Evolutionary conservation across 768 basidiomycete species (phyloP), one percentile per base, ranked within the genome.

Genomic region (Thelephora ganbajun): DNA sequence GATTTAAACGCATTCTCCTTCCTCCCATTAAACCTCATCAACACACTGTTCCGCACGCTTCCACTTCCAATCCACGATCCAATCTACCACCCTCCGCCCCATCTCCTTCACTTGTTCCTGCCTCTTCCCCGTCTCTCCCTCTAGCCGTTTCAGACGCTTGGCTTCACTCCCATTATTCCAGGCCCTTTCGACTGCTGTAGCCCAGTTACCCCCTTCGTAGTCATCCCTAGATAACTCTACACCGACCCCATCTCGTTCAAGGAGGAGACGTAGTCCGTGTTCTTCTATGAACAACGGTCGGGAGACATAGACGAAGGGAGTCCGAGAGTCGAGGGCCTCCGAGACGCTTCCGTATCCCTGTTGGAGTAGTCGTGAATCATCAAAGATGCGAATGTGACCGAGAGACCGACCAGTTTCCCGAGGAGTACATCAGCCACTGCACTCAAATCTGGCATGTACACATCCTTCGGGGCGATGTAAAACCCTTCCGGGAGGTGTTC

Each of bases 311-410:
- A 89, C 75, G 50, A 88, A 85, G 4, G 85, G 81, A 13, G 85
- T 86, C 51, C 74, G 73, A 4, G 80, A 69, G 54, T 86, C 82
- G 14, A 87, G 74, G 50, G 82, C 83, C 56, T 89, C 85, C 1
- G 84, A 76, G 42, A 84, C 83, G 0, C 84, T 85, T 12, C 85
- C 85, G 58, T 87, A 89, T 30, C 85, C 85, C 81, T 83, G 53
- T n/a, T 18, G 18, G 9, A 16, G 39, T 23, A 30, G 14, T 18
- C 49, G 26, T 30, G 9, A 30, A 12, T 46, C 2, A 20, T 43
- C 23, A 48, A 26, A 36, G 18, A 35, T 14, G 22, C n/a, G 33
- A 33, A 30, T 41, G 6, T 44, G 11, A 35, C n/a, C 5, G 33
- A 39, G 33, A n/a, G 11, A 66, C 76, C 50, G 50, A 83, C 81